Evolutionary conservation across 192 early-diverging fungal genomes (phyloP), one percentile per base, ranked within the genome.

Genomic region (Diversispora eburnea): DNA sequence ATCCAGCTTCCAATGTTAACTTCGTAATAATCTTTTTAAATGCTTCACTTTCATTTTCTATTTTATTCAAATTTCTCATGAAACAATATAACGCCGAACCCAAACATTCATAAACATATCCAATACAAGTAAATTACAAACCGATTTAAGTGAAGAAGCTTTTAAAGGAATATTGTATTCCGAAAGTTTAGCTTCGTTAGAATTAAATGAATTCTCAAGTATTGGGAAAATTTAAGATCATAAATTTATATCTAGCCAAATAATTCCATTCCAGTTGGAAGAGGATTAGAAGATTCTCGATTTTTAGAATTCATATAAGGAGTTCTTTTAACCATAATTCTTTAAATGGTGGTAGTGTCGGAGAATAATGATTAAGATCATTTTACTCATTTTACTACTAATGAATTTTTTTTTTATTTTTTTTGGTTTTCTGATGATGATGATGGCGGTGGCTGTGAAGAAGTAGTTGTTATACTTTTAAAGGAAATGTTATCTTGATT

Each of bases 61-160:
- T 43, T 7, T 70, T 48, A 25, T 69, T 76, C 59, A 83, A 48
- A 20, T 64, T 47, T 17, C 79, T 70, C n/a, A 74, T 80, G 20
- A 73, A 75, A 20, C 74, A 71, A 71, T 82, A 81, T 58, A 77
- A 67, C 2, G 66, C 84, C 8, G 76, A 52, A 1, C 84, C 85
- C 33, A 87, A 52, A 77, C 79, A 80, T 73, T 87, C 85, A 77
- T 76, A 87, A 2, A 82, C 81, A 60, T 85, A 87, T n/a, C 84
- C 85, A 62, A 87, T 85, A 17, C 54, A 20, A 46, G 13, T 6
- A 87, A 73, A 7, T 87, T n/a, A n/a, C 62, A 5, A 87, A 75
- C 10, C n/a, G n/a, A n/a, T n/a, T n/a, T n/a, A n/a, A n/a, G n/a
- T n/a, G n/a, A n/a, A n/a, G 71, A 10, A 3, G 54, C 62, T 8